Evolutionary conservation across 371 early-diverging fungal species (phyloP).

Genomic region (Mucor ambiguus): DNA sequence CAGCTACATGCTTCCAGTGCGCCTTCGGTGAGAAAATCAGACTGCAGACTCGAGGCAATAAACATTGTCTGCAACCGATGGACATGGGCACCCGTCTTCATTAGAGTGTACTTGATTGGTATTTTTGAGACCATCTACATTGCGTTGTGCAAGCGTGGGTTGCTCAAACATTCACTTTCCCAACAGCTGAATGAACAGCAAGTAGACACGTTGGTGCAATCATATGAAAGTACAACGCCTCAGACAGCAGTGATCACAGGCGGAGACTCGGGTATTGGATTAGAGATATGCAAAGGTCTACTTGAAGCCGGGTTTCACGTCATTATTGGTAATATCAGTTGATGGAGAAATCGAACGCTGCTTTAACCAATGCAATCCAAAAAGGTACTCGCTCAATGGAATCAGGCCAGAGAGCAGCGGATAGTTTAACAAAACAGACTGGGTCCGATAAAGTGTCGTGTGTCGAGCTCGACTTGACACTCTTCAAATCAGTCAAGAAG

Average conservation of each 20-base stretch:
- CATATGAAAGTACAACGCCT: background rate
- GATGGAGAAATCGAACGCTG: background rate
- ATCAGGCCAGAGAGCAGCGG: background rate
- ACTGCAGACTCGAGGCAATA: constrained; percentile 12
- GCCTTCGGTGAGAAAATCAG: background rate
- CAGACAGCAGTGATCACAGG: constrained; percentile 34
- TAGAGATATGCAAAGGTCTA: constrained; percentile 38
- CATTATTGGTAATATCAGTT: constrained; percentile 34
- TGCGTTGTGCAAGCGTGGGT: constrained; percentile 27
- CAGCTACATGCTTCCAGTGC: background rate
- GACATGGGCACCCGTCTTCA: constrained; percentile 19
- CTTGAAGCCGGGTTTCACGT: constrained; percentile 37
- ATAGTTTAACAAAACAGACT: background rate
- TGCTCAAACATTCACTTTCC: constrained; percentile 5
- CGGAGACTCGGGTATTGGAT: constrained; percentile 53
- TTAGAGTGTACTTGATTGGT: constrained; percentile 39
- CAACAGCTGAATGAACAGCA: constrained; percentile 13
- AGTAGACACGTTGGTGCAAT: constrained; percentile 9
- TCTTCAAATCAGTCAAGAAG: constrained; percentile 26
- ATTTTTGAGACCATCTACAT: constrained; percentile 36
- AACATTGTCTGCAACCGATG: constrained; percentile 8
- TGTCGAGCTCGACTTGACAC: constrained; percentile 25
- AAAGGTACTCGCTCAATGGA: constrained; percentile 9
- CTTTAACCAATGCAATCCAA: background rate
- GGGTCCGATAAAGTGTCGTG: constrained; percentile 15